Conservation (phyloP, 2,329 filamentous ascomycete species). For the Colletotrichum orchidophilum region DNA sequence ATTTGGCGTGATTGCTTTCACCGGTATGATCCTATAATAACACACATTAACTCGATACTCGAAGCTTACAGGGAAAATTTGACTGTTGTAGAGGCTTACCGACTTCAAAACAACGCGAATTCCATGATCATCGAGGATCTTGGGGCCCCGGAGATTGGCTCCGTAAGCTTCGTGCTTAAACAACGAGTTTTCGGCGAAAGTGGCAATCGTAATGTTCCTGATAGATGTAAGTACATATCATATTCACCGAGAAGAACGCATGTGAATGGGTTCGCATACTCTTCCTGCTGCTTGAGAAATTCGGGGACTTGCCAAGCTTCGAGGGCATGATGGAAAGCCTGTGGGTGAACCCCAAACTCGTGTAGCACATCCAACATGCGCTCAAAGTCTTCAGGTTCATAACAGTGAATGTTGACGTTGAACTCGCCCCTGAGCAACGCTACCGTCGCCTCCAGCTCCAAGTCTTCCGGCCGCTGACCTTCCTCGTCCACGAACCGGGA, state of each 20-base stretch:
- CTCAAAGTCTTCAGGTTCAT: conserved; percentile 53
- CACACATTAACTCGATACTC: neutral
- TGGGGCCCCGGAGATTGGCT: conserved; percentile 49
- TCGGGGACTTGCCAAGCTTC: conserved; percentile 50
- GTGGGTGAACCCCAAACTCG: conserved; percentile 51
- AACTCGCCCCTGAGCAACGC: conserved; percentile 51
- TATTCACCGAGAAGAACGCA: too few species aligned
- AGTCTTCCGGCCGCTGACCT: conserved; percentile 41
- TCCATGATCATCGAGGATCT: conserved; percentile 49
- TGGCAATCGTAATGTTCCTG: conserved; percentile 51
- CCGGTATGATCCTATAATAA: conserved; percentile 43
- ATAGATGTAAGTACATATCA: neutral
- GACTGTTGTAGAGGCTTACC: neutral
- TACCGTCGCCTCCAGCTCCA: conserved; percentile 51
- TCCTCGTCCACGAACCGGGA: neutral
- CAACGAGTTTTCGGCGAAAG: conserved; percentile 50
- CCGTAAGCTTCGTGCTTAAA: conserved; percentile 54
- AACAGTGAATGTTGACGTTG: conserved; percentile 54
- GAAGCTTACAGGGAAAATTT: neutral
- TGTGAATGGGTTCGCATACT: conserved; percentile 12
- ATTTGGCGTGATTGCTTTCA: conserved; percentile 50
- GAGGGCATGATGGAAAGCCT: conserved; percentile 53
- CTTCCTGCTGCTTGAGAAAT: conserved; percentile 46
- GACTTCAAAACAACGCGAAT: conserved; percentile 55
- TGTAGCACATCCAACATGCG: conserved; percentile 51